Conservation (phyloP, 2,329 filamentous ascomycete genomes). For the Periconia sp. region DNA sequence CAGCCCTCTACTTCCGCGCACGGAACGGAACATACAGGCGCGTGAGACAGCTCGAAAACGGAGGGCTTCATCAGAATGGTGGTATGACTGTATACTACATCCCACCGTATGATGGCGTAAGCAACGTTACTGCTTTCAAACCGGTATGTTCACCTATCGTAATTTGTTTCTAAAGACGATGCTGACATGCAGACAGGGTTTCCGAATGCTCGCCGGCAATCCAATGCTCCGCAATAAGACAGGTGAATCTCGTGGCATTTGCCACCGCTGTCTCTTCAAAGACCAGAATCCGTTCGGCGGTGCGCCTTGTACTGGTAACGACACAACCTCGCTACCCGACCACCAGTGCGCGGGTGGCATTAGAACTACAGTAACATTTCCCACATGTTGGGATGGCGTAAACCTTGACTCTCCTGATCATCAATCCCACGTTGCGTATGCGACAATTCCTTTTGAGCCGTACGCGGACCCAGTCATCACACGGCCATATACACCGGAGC, state of each 20-base stretch:
- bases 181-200: constrained; percentile 18
- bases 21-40: constrained; percentile 38
- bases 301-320: constrained; percentile 34
- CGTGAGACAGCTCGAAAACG: constrained; percentile 31
- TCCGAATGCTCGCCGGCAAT: constrained; percentile 37
- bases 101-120: constrained; percentile 35
- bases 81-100: constrained; percentile 42
- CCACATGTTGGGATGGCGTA: constrained; percentile 58
- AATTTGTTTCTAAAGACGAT: not conserved
- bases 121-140: constrained; percentile 42
- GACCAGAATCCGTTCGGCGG: constrained; percentile 15
- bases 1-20: constrained; percentile 34
- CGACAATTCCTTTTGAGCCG: constrained; percentile 36
- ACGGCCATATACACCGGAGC: constrained; percentile 24
- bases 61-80: constrained; percentile 26
- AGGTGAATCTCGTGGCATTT: constrained; percentile 37
- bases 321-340: constrained; percentile 47
- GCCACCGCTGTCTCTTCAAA: constrained; percentile 28
- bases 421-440: constrained; percentile 57
- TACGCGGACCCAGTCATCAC: constrained; percentile 24
- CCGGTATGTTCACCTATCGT: constrained; percentile 24
- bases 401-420: constrained; percentile 61
- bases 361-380: constrained; percentile 52
- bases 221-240: constrained; percentile 24
- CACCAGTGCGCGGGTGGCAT: constrained; percentile 53